Percentiles rank a stretch among this genome's conserved stretches.
Evolutionary conservation across 805 yeast genomes (phyloP).

Genomic region (Kodamaea restingae): DNA sequence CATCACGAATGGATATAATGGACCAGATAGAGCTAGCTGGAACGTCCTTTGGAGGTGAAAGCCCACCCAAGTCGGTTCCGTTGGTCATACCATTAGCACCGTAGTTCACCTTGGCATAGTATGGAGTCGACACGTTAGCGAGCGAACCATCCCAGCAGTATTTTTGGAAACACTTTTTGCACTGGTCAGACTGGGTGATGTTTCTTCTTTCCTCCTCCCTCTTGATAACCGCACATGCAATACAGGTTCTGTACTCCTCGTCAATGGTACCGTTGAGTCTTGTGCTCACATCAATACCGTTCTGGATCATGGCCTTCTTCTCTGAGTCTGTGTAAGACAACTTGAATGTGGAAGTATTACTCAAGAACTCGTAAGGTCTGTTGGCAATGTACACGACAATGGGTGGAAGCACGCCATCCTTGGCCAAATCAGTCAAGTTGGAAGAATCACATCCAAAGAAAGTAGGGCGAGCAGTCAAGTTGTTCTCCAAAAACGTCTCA

Average conservation of each 20-base stretch:
- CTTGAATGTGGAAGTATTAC: conserved; percentile 73
- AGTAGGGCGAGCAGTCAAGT: conserved; percentile 64
- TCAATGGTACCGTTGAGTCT: conserved; percentile 66
- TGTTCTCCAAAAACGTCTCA: conserved; percentile 52
- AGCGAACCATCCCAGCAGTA: conserved; percentile 72
- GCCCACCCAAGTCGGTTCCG: conserved; percentile 2
- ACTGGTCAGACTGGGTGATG: conserved; percentile 59
- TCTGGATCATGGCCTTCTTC: conserved; percentile 55
- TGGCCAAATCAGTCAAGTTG: conserved; percentile 51
- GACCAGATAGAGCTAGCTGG: background rate
- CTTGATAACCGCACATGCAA: conserved; percentile 79
- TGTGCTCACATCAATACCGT: conserved; percentile 71
- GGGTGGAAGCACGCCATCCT: conserved; percentile 53
- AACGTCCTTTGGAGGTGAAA: background rate
- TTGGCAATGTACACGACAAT: conserved; percentile 76
- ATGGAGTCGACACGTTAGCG: conserved; percentile 1
- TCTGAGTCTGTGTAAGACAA: conserved; percentile 58
- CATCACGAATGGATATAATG: background rate
- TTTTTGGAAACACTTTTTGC: conserved; percentile 61
- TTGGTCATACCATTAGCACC: conserved; percentile 1
- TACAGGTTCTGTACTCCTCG: conserved; percentile 64
- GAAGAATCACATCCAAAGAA: conserved; percentile 79
- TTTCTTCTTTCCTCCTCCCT: conserved; percentile 70
- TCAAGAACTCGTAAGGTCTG: conserved; percentile 55
- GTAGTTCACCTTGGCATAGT: conserved; percentile 3